A percentile compares a stretch with the other conserved stretches of the same genome.
These are phyloP conservation scores for Suillus luteus DNA, from an alignment of 768 basidiomycete genomes.

Conservation along the genomic window DNA sequence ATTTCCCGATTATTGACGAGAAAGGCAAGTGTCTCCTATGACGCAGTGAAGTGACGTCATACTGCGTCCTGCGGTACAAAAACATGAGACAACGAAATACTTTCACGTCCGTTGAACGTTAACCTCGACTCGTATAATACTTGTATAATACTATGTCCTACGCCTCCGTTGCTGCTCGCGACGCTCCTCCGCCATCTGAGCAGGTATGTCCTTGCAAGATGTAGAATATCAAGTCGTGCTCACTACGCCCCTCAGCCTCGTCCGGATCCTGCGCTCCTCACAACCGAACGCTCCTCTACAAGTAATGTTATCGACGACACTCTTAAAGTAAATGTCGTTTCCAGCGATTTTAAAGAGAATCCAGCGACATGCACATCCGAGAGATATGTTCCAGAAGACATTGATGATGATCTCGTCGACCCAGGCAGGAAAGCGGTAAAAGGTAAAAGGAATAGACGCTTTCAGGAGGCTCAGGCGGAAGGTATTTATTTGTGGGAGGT, in stretches of 20 bases:
- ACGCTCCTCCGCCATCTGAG: conserved; percentile 49
- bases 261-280: conserved; percentile 65
- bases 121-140: conserved; percentile 11
- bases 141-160: conserved; percentile 58
- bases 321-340: conserved; percentile 58
- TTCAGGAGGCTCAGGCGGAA: conserved; percentile 51
- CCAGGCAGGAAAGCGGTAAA: conserved; percentile 6
- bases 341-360: conserved; percentile 49
- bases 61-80: conserved; percentile 7
- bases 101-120: no score
- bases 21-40: conserved; percentile 18
- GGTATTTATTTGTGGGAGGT: conserved; percentile 53
- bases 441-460: conserved; percentile 35
- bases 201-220: conserved; percentile 39
- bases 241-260: conserved; percentile 46
- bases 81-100: background rate
- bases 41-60: conserved; percentile 15
- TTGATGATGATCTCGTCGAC: conserved; percentile 13
- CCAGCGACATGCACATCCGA: conserved; percentile 41
- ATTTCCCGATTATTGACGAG: background rate
- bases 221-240: conserved; percentile 9
- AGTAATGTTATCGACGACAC: conserved; percentile 44
- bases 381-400: conserved; percentile 20
- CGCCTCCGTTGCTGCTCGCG: conserved; percentile 64
- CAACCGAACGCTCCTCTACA: conserved; percentile 46